Base-by-base conservation (phyloP, 2,329 filamentous ascomycete species). In the Cryphonectria naterciae region DNA sequence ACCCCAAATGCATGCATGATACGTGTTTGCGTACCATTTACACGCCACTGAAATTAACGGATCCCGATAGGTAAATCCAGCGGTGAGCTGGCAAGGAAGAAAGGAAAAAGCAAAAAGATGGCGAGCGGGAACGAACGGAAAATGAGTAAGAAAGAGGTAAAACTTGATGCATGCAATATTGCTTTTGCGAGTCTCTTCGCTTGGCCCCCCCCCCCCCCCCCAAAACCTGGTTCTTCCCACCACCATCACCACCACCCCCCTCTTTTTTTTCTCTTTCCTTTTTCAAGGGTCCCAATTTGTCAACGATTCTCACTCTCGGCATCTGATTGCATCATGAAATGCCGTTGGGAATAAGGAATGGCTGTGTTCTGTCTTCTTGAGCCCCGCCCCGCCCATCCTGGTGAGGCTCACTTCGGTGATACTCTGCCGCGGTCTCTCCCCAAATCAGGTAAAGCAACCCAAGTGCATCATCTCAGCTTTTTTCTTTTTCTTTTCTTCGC, bases 71-170 rank as follows among this genome's bases (percentile, higher is more conserved):
- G 46, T 54, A 19, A 35, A 39, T 52, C 28, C 64, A 52, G 64
- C 49, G 64, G 49, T 66, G 49, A 66, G 64, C 46, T 54, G 19
- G 17, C 32, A 56, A 72, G 68, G 75, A 73, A 37, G 74, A 73
- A 46, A n/a, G 17, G 52, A 43, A n/a, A 63, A 28, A n/a, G 41
- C 25, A 52, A 56, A 66, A 28, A 32, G 54, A 72, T 71, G 66
- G 72, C 73, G 74, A 72, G 73, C 73, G 76, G 77, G 75, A 75
- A 76, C 77, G 46, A 75, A 74, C 71, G 72, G 74, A 74, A 4
- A 58, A 41, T n/a, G 58, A 22, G 41, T 10, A 65, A 65, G 43
- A 65, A 65, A 65, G 19, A 43, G 25, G 39, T 39, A 41, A 43
- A 37, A 41, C 43, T 65, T 11, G 63, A 49, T n/a, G 37, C 60